Evolutionary conservation across 805 yeast genomes (phyloP), one percentile per base, ranked within the genome.

Genomic region (Cyberlindnera meyerae): DNA sequence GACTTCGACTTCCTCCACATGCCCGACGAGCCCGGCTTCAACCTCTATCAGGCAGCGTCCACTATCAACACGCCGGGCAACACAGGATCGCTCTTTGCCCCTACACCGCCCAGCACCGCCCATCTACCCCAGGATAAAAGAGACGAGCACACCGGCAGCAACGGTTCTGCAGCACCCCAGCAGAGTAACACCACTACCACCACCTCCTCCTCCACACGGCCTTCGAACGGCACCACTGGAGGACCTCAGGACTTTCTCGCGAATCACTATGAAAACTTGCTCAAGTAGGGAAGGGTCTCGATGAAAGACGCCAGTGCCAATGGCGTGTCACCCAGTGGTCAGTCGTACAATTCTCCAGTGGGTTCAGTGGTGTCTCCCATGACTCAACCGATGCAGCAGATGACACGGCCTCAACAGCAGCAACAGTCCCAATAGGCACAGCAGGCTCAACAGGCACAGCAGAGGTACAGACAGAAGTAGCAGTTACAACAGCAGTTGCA

Each of bases 1-100:
- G 57, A 52, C 24, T 52, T 54, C 34, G 51, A 51, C 43, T 44
- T 52, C 16, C 40, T 54, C 17, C 44, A 43, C 20, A 46, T 46
- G 21, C 49, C 55, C 2, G 49, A 49, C 16, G 55, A 49, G 0
- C 14, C 37, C 31, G 33, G 36, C 28, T 47, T 48, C 28, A 34
- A 14, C 18, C 33, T 26, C 21, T 31, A 21, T 14, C 35, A 20
- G 22, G 22, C 29, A 20, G 28, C 27, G n/a, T 29, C 36, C 9
- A 20, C 22, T 9, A 33, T 37, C 33, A 37, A 40, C 29, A 33
- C 41, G 4, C 43, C 43, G 11, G 45, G 37, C 6, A 36, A 34
- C 33, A 31, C 43, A 4, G 41, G 39, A 8, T 43, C 46, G 15
- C 36, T 43, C 13, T 43, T 43, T 34, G 46, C 43, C 1, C 44